Percentiles rank a stretch among this genome's conserved stretches.
Conservation (phyloP, 371 early-diverging fungal species). For the Cladochytrium tenue region DNA sequence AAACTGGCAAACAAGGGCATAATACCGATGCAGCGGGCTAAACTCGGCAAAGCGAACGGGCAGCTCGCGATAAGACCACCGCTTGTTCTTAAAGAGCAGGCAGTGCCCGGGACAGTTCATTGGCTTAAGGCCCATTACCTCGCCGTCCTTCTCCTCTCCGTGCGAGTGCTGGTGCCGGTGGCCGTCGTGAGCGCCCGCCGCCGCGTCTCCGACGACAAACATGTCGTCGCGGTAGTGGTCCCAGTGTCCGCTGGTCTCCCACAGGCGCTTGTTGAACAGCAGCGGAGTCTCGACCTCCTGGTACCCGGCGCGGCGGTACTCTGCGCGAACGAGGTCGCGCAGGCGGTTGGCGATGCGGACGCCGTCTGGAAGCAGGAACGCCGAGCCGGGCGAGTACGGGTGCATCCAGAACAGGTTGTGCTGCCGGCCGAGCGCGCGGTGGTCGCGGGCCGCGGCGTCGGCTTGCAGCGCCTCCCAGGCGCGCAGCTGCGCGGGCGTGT, state of each 20-base stretch:
- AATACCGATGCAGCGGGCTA: slow-evolving; percentile 83
- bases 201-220: slow-evolving; percentile 35
- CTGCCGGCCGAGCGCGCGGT: slow-evolving; percentile 59
- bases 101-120: slow-evolving; percentile 99
- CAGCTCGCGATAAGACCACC: slow-evolving; percentile 86
- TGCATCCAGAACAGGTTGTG: slow-evolving; percentile 74
- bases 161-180: slow-evolving; percentile 38
- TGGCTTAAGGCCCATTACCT: slow-evolving; percentile 84
- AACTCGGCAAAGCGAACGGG: slow-evolving; percentile 94
- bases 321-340: slow-evolving; percentile 52
- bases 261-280: slow-evolving; percentile 93
- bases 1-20: not conserved
- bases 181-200: not conserved
- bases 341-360: slow-evolving; percentile 84
- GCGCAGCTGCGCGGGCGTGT: slow-evolving; percentile 32
- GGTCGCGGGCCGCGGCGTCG: slow-evolving; percentile 51
- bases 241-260: slow-evolving; percentile 99
- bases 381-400: slow-evolving; percentile 84
- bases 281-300: slow-evolving; percentile 97
- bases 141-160: slow-evolving; percentile 44
- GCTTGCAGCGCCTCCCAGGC: slow-evolving; percentile 37
- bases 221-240: slow-evolving; percentile 83
- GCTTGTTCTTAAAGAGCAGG: slow-evolving; percentile 81
- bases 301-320: slow-evolving; percentile 80
- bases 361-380: slow-evolving; percentile 95